Evolutionary conservation across 768 basidiomycete species (phyloP), one percentile per base, ranked within the genome.

Genomic region (Amanita polypyramis): DNA sequence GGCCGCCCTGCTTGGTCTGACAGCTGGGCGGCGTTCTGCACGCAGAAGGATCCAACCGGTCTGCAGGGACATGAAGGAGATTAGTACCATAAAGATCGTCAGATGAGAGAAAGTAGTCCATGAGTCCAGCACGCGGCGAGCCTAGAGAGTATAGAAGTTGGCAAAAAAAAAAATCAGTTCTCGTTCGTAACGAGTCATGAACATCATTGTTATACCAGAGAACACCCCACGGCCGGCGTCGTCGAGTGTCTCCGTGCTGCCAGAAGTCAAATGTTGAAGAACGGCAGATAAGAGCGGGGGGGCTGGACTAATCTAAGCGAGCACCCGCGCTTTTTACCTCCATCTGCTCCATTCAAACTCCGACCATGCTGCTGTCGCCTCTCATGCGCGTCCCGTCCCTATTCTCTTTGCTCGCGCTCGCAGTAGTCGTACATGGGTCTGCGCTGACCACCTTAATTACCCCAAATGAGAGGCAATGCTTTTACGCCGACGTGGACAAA

Each of bases 401-500:
- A 30, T 60, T 58, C 14, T 43, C 60, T 59, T 53, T 47, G 69
- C 49, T 56, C 65, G 50, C 60, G 64, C 54, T 58, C 73, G 49
- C 57, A 72, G 11, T 68, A 51, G 45, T 62, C 64, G 23, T 62
- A 6, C 62, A 62, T 20, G 80, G 77, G 10, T 76, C 85, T 0
- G 87, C 91, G 0, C 66, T 95, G 34, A 92, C 91, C 6, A 93
- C 89, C 2, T 64, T 79, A 17, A 80, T 92, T 52, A 65, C 75
- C 12, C 78, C 88, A 1, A 91, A 89, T 55, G 85, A 90, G 58
- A 73, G 86, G 30, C 63, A 86, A 56, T 99, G 96, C 65, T 98
- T 96, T 66, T 97, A 88, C 57, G 89, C 92, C 5, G 90, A 94
- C 60, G 94, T 95, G 17, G 96, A 99, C 72, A 95, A 94, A 72